Evolutionary conservation across 2,329 filamentous ascomycete species (phyloP).

Genomic region (Verticillium dahliae): DNA sequence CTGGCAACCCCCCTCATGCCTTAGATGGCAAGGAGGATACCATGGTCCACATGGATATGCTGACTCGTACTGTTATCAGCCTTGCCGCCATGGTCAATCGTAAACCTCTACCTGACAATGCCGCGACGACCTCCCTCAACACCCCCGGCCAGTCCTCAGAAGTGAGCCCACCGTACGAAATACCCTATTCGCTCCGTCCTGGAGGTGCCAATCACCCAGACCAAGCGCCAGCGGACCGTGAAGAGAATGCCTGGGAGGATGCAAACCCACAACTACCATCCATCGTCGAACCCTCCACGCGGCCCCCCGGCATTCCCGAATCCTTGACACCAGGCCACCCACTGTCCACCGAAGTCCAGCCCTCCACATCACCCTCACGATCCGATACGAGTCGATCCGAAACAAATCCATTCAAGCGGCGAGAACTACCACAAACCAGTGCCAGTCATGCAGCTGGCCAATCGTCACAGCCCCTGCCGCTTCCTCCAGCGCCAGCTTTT

Average conservation of each 20-base stretch:
- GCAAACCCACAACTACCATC: conserved; percentile 11
- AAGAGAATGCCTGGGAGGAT: conserved; percentile 25
- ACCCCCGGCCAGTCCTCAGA: conserved; percentile 14
- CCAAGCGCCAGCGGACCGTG: conserved; percentile 10
- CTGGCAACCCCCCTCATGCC: no score
- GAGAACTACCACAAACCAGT: conserved; percentile 27
- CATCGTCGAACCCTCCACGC: conserved; percentile 1
- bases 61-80: not conserved
- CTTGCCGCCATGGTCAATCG: conserved; percentile 31
- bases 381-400: conserved; percentile 19
- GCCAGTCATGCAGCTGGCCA: conserved; percentile 5
- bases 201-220: conserved; percentile 16
- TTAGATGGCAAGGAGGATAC: no score
- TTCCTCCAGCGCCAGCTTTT: conserved; percentile 28
- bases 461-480: conserved; percentile 4
- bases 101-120: conserved; percentile 26
- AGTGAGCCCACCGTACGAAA: conserved; percentile 6
- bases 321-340: conserved; percentile 22
- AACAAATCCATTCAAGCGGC: conserved; percentile 49
- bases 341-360: not conserved
- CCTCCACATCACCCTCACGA: conserved; percentile 1
- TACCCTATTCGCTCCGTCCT: conserved; percentile 25
- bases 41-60: not conserved
- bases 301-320: conserved; percentile 19
- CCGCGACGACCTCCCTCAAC: conserved; percentile 16